Evolutionary conservation across 345 rosid genomes (phyloP).

Genomic region (Camelina sativa): DNA sequence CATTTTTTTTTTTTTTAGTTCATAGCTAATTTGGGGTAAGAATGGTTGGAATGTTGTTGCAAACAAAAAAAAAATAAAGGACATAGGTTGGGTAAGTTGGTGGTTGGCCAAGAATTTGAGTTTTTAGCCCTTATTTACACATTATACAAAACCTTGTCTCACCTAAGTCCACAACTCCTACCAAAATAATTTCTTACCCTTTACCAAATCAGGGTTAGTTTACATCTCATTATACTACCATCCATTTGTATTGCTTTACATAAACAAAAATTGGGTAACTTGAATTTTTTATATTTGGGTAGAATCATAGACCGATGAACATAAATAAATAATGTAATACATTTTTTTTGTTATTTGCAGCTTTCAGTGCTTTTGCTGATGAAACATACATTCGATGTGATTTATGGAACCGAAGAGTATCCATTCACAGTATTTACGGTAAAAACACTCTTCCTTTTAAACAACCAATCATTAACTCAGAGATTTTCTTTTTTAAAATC

Average conservation of each 20-base stretch:
- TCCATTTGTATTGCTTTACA: background rate
- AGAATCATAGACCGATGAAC: background rate
- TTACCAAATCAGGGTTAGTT: constrained; percentile 19
- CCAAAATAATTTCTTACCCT: constrained; percentile 10
- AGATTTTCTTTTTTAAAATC: background rate
- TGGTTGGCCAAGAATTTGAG: constrained; percentile 41
- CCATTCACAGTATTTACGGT: constrained; percentile 80
- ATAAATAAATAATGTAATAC: background rate
- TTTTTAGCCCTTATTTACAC: constrained; percentile 6
- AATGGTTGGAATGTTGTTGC: constrained; percentile 27
- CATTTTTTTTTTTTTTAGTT: background rate
- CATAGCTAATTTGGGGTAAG: background rate
- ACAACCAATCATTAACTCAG: background rate
- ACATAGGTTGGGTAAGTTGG: constrained; percentile 42
- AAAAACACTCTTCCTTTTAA: background rate
- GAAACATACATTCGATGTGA: constrained; percentile 64
- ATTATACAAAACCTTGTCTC: constrained; percentile 28
- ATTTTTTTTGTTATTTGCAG: constrained; percentile 47
- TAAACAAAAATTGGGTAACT: background rate
- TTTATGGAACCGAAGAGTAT: constrained; percentile 60
- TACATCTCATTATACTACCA: background rate
- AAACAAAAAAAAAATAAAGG: background rate
- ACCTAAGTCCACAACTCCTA: constrained; percentile 39
- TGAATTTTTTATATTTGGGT: background rate
- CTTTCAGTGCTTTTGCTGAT: constrained; percentile 66